These are phyloP conservation scores for Zygosaccharomyces pseudobailii DNA, from an alignment of 1,139 yeast species.

Conservation along the genomic window DNA sequence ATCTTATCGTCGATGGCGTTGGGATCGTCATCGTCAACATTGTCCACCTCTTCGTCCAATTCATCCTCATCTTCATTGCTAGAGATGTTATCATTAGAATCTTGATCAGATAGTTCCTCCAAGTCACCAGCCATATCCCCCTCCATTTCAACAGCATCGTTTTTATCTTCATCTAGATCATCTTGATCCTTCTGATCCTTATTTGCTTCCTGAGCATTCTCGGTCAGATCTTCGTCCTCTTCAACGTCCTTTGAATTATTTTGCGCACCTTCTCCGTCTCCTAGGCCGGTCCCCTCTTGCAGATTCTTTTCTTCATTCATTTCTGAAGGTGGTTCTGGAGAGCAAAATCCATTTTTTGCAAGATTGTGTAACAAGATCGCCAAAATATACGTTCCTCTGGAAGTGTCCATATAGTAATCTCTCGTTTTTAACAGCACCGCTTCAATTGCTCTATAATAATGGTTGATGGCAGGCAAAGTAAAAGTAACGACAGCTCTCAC, in stretches of 20 bases:
- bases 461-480: slow-evolving; percentile 53
- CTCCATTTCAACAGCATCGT: slow-evolving; percentile 87
- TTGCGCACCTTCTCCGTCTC: slow-evolving; percentile 91
- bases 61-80: slow-evolving; percentile 53
- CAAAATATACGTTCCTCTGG: slow-evolving; percentile 60
- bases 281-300: slow-evolving; percentile 87
- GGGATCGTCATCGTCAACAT: slow-evolving; percentile 86
- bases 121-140: slow-evolving; percentile 96
- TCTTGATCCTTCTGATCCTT: slow-evolving; percentile 64
- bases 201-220: slow-evolving; percentile 82
- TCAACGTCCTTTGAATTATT: slow-evolving; percentile 80
- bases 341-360: slow-evolving; percentile 84
- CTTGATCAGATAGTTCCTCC: slow-evolving; percentile 74
- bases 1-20: slow-evolving; percentile 95
- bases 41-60: slow-evolving; percentile 85
- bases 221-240: slow-evolving; percentile 87
- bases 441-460: slow-evolving; percentile 46
- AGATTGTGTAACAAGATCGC: slow-evolving; percentile 53
- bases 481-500: slow-evolving; percentile 46
- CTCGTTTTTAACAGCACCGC: slow-evolving; percentile 42
- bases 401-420: slow-evolving; percentile 45
- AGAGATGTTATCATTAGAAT: slow-evolving; percentile 54
- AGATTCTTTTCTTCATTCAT: slow-evolving; percentile 58
- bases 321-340: slow-evolving; percentile 78
- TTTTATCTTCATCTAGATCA: slow-evolving; percentile 51